Evolutionary conservation across 2,329 filamentous ascomycete genomes (phyloP).

Genomic region (Bipolaris sorokiniana): DNA sequence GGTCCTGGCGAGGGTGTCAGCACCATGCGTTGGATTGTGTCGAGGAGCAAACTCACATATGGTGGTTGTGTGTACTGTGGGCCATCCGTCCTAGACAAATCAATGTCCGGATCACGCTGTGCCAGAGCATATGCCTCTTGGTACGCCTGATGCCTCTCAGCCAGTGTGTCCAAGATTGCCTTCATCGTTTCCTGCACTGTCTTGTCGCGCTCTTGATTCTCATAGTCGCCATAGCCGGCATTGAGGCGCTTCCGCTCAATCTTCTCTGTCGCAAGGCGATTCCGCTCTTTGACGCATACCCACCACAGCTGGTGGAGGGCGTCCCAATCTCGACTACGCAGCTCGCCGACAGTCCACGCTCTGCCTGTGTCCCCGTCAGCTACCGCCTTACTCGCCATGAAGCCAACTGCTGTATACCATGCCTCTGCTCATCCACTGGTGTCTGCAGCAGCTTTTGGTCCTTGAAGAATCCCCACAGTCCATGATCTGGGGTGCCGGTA

Average conservation of each 20-base stretch:
- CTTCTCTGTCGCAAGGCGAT: conserved; percentile 80
- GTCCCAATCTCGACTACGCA: conserved; percentile 89
- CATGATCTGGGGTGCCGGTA: conserved; percentile 74
- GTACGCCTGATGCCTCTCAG: conserved; percentile 89
- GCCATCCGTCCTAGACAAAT: conserved; percentile 32
- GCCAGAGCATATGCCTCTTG: conserved; percentile 72
- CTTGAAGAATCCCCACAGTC: conserved; percentile 89
- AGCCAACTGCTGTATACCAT: conserved; percentile 59
- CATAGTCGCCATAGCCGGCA: conserved; percentile 74
- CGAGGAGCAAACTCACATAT: conserved; percentile 26
- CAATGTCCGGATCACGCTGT: conserved; percentile 56
- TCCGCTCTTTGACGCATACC: conserved; percentile 89
- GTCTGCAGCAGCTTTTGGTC: conserved; percentile 71
- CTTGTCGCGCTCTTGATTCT: conserved; percentile 67
- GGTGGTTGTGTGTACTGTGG: conserved; percentile 34
- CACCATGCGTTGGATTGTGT: background rate
- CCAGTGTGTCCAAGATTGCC: conserved; percentile 81
- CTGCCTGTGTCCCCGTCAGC: conserved; percentile 60
- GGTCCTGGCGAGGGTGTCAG: conserved; percentile 26
- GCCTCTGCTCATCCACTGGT: conserved; percentile 71
- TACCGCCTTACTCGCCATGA: conserved; percentile 1
- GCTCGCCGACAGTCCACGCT: conserved; percentile 82
- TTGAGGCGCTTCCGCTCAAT: conserved; percentile 71
- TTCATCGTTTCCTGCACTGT: conserved; percentile 79
- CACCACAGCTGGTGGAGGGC: conserved; percentile 94